Evolutionary conservation across 179 eudicot species (phyloP).

Genomic region (Silene vulgaris): DNA sequence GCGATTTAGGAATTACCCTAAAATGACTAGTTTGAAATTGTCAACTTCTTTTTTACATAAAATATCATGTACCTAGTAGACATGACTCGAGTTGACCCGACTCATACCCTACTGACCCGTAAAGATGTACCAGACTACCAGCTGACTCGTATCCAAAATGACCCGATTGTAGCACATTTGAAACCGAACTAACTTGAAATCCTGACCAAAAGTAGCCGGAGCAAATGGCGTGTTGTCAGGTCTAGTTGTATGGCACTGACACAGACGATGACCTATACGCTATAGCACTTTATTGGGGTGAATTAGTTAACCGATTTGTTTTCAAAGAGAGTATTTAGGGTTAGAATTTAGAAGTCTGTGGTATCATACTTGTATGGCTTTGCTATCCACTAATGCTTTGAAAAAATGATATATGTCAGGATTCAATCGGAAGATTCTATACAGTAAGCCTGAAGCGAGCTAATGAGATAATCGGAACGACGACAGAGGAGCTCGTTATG

Average conservation of each 20-base stretch:
- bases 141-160: background rate
- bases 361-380: background rate
- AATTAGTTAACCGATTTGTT: background rate
- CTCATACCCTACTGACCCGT: background rate
- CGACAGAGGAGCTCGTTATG: slow-evolving; percentile 74
- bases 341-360: background rate
- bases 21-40: background rate
- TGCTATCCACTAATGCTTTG: background rate
- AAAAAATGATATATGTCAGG: slow-evolving; percentile 21
- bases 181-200: background rate
- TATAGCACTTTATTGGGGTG: background rate
- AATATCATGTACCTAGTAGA: background rate
- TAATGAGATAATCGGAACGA: slow-evolving; percentile 74
- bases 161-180: background rate
- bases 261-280: background rate
- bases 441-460: slow-evolving; percentile 60
- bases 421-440: slow-evolving; percentile 33
- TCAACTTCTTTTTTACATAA: background rate
- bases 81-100: background rate
- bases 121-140: background rate
- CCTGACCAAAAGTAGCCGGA: too few relatives aligned
- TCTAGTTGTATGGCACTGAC: too few relatives aligned
- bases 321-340: background rate
- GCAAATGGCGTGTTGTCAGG: too few relatives aligned
- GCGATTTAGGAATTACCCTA: too few relatives aligned